These are phyloP conservation scores for Pueraria montana DNA, from an alignment of 306 rosid genomes.

Conservation along the genomic window DNA sequence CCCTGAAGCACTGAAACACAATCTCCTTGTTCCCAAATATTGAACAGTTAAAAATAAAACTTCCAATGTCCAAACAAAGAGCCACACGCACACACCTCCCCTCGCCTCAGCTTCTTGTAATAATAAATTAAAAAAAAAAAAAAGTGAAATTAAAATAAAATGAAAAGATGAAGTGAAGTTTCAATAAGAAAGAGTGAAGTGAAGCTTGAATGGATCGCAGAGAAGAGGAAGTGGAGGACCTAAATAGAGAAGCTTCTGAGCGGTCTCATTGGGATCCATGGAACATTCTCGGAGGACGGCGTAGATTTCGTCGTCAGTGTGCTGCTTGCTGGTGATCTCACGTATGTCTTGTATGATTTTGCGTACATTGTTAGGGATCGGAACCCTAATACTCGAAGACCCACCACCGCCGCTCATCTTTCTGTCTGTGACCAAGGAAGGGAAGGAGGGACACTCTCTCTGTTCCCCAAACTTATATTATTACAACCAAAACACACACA, in stretches of 20 bases:
- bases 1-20: neutral
- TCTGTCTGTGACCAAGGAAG: conserved; percentile 12
- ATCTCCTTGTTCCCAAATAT: neutral
- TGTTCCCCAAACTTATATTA: conserved; percentile 20
- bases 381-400: conserved; percentile 64
- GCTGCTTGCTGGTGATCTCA: conserved; percentile 85
- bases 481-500: neutral
- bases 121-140: no score
- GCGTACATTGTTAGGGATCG: conserved; percentile 73
- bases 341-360: conserved; percentile 70
- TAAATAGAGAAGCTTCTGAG: conserved; percentile 74
- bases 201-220: conserved; percentile 47
- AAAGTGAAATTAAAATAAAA: no score
- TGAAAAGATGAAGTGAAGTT: conserved; percentile 6
- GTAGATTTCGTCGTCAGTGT: conserved; percentile 88
- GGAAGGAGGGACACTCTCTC: conserved; percentile 42
- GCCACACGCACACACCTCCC: neutral
- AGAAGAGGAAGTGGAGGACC: conserved; percentile 43
- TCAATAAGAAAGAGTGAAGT: conserved; percentile 7
- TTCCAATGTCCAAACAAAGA: conserved; percentile 14
- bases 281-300: conserved; percentile 76
- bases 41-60: neutral
- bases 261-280: conserved; percentile 93
- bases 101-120: neutral
- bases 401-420: conserved; percentile 73